A percentile compares a stretch with the other conserved stretches of the same genome.
Conservation (phyloP, 257 asterid species). For the Solanum chmielewskii region DNA sequence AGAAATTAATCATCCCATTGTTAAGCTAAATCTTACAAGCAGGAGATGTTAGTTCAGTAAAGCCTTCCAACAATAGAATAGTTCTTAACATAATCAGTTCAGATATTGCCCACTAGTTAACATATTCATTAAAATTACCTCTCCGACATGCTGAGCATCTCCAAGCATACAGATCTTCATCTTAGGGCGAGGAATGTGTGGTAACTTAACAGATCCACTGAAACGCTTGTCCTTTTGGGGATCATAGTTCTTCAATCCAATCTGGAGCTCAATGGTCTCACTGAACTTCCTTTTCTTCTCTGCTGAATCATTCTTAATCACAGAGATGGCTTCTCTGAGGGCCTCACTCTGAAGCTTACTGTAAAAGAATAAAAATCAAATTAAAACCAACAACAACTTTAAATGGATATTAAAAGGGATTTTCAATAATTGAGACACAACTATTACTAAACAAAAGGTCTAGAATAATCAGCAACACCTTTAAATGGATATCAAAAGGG, state of each 20-base stretch:
- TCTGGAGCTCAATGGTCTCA: not conserved
- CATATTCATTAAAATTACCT: not conserved
- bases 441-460: not conserved
- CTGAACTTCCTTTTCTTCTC: constrained; percentile 7
- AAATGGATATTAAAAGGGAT: not conserved
- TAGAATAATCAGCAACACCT: not conserved
- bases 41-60: not conserved
- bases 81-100: not conserved
- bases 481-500: too few relatives aligned
- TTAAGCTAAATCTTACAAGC: not conserved
- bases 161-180: constrained; percentile 8
- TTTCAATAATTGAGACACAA: not conserved
- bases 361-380: not conserved
- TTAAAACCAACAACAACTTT: not conserved
- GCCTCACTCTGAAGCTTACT: constrained; percentile 17
- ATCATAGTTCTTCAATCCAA: not conserved
- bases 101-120: not conserved
- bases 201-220: constrained; percentile 3
- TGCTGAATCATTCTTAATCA: constrained; percentile 2
- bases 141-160: constrained; percentile 3
- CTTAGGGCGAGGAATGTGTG: constrained; percentile 11
- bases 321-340: constrained; percentile 11
- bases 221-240: constrained; percentile 5
- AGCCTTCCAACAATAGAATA: not conserved
- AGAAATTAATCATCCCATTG: not conserved